These are phyloP conservation scores for Echeveria elegans DNA, from an alignment of 164 flowering plant species.

Conservation along the genomic window DNA sequence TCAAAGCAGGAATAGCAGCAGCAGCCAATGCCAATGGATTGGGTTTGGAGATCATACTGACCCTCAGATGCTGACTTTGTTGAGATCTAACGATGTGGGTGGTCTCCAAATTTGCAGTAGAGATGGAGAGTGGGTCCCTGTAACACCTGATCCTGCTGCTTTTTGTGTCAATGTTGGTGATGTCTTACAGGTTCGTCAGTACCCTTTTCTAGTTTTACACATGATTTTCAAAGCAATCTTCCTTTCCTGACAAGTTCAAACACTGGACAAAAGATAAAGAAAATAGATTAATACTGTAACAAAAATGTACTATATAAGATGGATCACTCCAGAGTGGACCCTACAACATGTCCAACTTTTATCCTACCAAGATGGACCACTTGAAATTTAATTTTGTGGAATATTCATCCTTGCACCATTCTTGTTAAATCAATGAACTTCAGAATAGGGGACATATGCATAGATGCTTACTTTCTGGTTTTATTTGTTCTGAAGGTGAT, in stretches of 20 bases:
- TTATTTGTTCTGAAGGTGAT: slow-evolving; percentile 27
- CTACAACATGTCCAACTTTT: neutral
- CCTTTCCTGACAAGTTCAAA: neutral
- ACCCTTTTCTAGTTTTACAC: neutral
- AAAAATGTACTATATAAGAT: neutral
- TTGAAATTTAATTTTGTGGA: neutral
- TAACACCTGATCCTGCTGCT: slow-evolving; percentile 45
- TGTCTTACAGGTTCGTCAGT: slow-evolving; percentile 37
- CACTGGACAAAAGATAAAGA: neutral
- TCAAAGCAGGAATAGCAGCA: slow-evolving; percentile 5
- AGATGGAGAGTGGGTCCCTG: slow-evolving; percentile 56
- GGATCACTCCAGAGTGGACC: neutral
- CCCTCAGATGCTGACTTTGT: slow-evolving; percentile 61
- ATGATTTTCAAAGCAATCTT: neutral
- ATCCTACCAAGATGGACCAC: neutral
- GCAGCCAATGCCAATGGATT: slow-evolving; percentile 13
- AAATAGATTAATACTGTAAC: neutral
- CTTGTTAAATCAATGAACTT: neutral
- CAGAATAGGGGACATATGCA: neutral
- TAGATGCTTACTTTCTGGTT: neutral
- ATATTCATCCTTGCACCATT: neutral
- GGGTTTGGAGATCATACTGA: slow-evolving; percentile 74
- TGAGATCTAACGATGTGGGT: slow-evolving; percentile 50
- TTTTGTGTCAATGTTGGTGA: slow-evolving; percentile 67
- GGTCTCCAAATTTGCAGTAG: slow-evolving; percentile 47